Conservation (phyloP, 345 rosid species). For the Ricinus communis region DNA sequence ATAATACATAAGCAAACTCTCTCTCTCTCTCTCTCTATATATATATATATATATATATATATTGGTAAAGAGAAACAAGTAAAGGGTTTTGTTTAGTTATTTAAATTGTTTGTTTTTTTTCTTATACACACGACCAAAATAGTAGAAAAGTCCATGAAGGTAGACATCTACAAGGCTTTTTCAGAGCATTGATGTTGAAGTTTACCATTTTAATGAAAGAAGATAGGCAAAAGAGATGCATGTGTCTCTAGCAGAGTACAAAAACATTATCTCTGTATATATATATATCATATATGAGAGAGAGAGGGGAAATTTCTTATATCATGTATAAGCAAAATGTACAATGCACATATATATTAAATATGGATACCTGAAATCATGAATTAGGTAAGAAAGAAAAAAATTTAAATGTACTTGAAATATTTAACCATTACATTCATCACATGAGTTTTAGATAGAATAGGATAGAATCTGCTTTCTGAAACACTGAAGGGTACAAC, state of each 20-base stretch:
- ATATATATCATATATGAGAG: background rate
- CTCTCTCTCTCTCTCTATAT: too few species aligned
- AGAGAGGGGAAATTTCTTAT: background rate
- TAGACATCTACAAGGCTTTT: background rate
- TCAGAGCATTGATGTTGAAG: constrained; percentile 2
- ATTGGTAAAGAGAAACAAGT: too few species aligned
- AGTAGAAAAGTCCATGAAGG: background rate
- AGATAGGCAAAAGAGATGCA: constrained; percentile 8
- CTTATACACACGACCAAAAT: background rate
- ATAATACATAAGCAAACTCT: too few species aligned
- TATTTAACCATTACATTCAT: too few species aligned
- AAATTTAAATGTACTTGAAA: background rate
- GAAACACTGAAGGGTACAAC: background rate
- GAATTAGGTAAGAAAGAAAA: background rate
- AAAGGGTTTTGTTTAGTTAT: too few species aligned
- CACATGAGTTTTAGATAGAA: constrained; percentile 14
- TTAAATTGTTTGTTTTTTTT: too few species aligned
- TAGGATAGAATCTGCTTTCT: constrained; percentile 17
- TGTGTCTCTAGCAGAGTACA: constrained; percentile 8
- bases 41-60: too few species aligned
- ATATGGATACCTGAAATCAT: constrained; percentile 11
- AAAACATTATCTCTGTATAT: background rate
- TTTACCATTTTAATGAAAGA: constrained; percentile 19
- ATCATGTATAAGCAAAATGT: background rate
- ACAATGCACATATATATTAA: too few species aligned